phyloP scores from a whole-genome alignment of 495 filamentous ascomycete species.

The Xylaria intraflava region DNA sequence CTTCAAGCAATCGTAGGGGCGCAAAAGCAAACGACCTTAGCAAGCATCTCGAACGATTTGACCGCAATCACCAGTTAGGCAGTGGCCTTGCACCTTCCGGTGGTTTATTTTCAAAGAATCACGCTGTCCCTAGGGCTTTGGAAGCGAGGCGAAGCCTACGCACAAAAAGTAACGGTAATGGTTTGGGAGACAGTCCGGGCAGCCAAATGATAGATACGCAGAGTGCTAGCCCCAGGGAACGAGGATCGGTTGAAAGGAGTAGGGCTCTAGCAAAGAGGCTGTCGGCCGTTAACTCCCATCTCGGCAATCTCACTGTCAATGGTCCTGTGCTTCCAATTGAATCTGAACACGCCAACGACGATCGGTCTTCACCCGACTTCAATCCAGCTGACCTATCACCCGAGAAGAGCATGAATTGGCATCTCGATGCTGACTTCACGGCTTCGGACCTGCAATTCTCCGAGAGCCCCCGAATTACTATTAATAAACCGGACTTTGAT shows the following conservation, averaged over 20 bases:
- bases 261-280: neutral
- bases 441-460: constrained; percentile 55
- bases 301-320: constrained; percentile 16
- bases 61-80: constrained; percentile 21
- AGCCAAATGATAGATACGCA: constrained; percentile 12
- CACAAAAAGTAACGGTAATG: constrained; percentile 31
- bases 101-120: constrained; percentile 26
- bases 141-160: constrained; percentile 29
- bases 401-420: constrained; percentile 48
- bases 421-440: constrained; percentile 59
- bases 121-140: constrained; percentile 24
- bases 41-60: constrained; percentile 19
- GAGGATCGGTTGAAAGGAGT: constrained; percentile 1
- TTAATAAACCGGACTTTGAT: constrained; percentile 10
- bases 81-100: constrained; percentile 8
- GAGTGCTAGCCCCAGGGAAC: constrained; percentile 7
- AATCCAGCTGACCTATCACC: constrained; percentile 38
- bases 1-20: constrained; percentile 5
- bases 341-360: constrained; percentile 32
- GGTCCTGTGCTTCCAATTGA: constrained; percentile 43
- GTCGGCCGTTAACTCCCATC: neutral
- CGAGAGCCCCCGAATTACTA: constrained; percentile 47
- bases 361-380: constrained; percentile 26
- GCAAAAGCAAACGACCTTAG: constrained; percentile 14
- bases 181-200: constrained; percentile 16